These are phyloP conservation scores for Tripidium arundinaceum DNA, from an alignment of 202 grass and related monocot genomes.

Conservation along the genomic window DNA sequence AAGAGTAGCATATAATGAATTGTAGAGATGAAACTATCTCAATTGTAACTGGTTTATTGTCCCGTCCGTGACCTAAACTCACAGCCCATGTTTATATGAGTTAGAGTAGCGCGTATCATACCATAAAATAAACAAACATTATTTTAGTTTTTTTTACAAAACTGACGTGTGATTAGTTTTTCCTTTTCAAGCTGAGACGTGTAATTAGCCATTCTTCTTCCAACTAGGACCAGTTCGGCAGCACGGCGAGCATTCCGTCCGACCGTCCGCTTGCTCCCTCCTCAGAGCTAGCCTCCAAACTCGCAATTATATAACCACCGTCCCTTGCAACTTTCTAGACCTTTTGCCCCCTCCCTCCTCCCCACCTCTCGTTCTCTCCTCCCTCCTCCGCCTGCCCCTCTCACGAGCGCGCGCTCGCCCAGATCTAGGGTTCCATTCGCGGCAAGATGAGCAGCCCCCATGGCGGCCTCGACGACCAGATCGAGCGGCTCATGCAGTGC, in stretches of 20 bases:
- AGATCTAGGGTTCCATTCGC: constrained; percentile 59
- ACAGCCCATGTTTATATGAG: too few relatives aligned
- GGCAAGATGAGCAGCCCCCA: constrained; percentile 63
- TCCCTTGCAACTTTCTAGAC: constrained; percentile 25
- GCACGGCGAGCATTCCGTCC: background rate
- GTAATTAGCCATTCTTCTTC: background rate
- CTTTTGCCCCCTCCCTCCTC: constrained; percentile 28
- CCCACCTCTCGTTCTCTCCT: constrained; percentile 1
- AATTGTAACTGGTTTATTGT: too few relatives aligned
- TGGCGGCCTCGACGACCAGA: constrained; percentile 94
- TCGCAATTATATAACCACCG: constrained; percentile 40
- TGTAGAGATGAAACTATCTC: too few relatives aligned
- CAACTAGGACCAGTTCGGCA: background rate
- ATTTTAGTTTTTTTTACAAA: background rate
- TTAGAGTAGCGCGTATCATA: too few relatives aligned
- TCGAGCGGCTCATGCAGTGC: constrained; percentile 98
- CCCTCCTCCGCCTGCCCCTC: background rate
- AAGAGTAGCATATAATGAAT: too few relatives aligned
- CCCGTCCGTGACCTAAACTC: too few relatives aligned
- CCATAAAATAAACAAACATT: too few relatives aligned
- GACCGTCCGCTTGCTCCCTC: background rate
- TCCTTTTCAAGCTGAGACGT: background rate
- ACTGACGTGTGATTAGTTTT: background rate
- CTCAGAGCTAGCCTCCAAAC: constrained; percentile 23
- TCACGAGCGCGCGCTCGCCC: background rate